Evolutionary conservation across 768 basidiomycete genomes (phyloP).

Genomic region (Macrolepiota albuminosa): DNA sequence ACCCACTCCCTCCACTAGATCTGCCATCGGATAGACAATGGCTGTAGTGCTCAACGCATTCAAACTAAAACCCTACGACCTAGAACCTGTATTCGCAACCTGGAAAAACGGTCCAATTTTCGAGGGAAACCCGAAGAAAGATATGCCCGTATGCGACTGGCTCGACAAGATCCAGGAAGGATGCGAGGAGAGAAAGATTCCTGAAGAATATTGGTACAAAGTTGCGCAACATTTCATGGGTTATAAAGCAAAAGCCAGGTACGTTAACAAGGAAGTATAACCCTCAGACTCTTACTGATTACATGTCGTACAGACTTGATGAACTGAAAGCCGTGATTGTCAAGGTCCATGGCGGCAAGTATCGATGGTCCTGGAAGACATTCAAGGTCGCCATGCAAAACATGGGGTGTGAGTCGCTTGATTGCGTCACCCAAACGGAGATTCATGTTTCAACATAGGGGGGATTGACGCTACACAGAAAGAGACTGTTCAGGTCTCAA

Average conservation of each 20-base stretch:
- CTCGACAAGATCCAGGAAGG: constrained; percentile 65
- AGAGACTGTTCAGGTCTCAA: constrained; percentile 36
- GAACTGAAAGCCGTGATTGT: constrained; percentile 72
- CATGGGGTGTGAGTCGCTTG: constrained; percentile 66
- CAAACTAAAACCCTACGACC: constrained; percentile 74
- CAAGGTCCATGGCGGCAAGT: constrained; percentile 71
- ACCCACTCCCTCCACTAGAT: background rate
- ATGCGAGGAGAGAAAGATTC: constrained; percentile 65
- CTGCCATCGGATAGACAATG: constrained; percentile 1
- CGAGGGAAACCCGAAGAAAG: constrained; percentile 63
- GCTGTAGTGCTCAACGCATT: constrained; percentile 63
- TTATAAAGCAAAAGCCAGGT: constrained; percentile 59
- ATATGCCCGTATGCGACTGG: constrained; percentile 69
- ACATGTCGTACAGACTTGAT: constrained; percentile 34
- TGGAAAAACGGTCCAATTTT: constrained; percentile 70
- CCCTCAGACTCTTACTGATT: background rate
- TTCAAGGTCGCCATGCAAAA: constrained; percentile 74
- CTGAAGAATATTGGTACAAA: constrained; percentile 80
- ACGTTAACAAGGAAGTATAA: constrained; percentile 2
- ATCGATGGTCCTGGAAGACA: constrained; percentile 82
- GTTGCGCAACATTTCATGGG: constrained; percentile 76
- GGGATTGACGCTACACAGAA: constrained; percentile 56
- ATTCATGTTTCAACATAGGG: constrained; percentile 38
- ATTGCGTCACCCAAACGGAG: background rate
- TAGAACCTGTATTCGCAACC: constrained; percentile 58